Conservation (phyloP, 2,329 filamentous ascomycete genomes). For the Sclerotinia spermophila region DNA sequence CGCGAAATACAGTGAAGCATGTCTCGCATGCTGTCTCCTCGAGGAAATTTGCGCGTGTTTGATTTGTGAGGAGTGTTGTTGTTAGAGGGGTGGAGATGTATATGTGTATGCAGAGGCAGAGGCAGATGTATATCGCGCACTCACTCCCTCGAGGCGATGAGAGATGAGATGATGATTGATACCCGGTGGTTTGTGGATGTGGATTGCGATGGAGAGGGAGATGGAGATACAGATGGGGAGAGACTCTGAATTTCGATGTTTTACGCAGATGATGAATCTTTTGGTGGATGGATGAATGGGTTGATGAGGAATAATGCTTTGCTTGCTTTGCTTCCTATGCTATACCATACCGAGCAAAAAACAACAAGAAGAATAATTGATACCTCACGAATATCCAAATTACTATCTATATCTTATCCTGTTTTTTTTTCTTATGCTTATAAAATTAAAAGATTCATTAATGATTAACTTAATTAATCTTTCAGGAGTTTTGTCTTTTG, state of each 20-base stretch:
- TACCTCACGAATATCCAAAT: neutral
- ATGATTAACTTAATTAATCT: no score
- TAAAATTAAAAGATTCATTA: no score
- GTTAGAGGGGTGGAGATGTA: neutral
- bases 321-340: no score
- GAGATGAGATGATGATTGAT: neutral
- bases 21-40: constrained; percentile 18
- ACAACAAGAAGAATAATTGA: no score
- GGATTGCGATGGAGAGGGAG: neutral
- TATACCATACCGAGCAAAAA: no score
- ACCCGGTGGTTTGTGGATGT: neutral
- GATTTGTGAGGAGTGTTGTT: constrained; percentile 17
- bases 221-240: neutral
- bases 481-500: no score
- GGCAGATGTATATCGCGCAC: no score
- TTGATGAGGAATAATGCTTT: neutral
- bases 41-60: constrained; percentile 13
- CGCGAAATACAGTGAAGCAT: neutral
- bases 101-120: neutral
- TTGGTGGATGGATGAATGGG: neutral
- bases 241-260: neutral
- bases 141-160: neutral
- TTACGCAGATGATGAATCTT: neutral
- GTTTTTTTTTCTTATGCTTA: neutral
- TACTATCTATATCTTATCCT: neutral